Evolutionary conservation across 2,329 filamentous ascomycete species (phyloP).

Genomic region (Aphanocladium album): DNA sequence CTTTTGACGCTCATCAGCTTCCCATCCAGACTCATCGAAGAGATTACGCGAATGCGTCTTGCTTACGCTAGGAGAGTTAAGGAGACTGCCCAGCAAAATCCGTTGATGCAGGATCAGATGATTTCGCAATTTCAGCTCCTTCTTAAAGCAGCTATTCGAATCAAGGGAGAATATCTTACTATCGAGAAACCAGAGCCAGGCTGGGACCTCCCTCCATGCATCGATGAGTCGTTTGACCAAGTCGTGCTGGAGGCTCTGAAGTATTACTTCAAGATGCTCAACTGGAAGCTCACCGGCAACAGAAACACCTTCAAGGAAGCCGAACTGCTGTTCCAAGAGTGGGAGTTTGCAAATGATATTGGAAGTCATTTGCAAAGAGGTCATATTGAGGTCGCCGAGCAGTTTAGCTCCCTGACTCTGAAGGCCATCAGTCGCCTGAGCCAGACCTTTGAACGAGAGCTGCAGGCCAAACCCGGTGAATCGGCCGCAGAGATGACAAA

Average conservation of each 20-base stretch:
- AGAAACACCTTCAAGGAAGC: conserved; percentile 99
- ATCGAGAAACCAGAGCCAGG: conserved; percentile 84
- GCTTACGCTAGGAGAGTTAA: conserved; percentile 94
- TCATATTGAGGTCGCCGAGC: conserved; percentile 94
- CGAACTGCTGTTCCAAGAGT: conserved; percentile 94
- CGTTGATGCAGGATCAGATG: conserved; percentile 96
- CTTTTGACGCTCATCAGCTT: conserved; percentile 95
- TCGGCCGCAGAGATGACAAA: conserved; percentile 87
- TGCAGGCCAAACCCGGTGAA: conserved; percentile 80
- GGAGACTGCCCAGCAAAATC: conserved; percentile 84
- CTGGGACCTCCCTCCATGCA: conserved; percentile 93
- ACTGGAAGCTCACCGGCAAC: conserved; percentile 95
- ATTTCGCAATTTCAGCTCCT: conserved; percentile 94
- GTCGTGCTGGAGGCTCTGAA: conserved; percentile 89
- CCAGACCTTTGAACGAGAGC: conserved; percentile 84
- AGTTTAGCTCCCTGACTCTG: conserved; percentile 90
- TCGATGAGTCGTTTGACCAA: conserved; percentile 92
- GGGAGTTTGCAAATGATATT: conserved; percentile 94
- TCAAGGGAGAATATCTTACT: conserved; percentile 81
- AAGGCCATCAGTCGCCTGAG: conserved; percentile 87
- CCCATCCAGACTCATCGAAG: conserved; percentile 88
- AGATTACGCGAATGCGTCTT: conserved; percentile 88
- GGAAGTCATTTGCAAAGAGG: conserved; percentile 87
- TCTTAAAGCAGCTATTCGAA: conserved; percentile 83
- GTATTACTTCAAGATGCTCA: conserved; percentile 98